These are phyloP conservation scores for Phragmites australis DNA, from an alignment of 176 grass and related monocot species.

Conservation along the genomic window DNA sequence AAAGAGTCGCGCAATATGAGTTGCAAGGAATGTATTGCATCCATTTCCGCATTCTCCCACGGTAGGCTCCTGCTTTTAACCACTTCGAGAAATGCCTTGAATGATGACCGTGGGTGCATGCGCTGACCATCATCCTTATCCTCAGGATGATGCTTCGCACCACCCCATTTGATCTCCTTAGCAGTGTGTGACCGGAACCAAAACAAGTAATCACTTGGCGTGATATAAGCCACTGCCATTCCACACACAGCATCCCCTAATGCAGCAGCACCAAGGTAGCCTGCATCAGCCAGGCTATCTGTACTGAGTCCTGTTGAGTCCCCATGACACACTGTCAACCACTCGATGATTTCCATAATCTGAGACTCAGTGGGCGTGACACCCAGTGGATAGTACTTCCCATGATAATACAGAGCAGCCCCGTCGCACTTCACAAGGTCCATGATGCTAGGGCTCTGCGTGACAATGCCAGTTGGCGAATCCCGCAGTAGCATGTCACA, in stretches of 20 bases:
- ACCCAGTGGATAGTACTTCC: constrained; percentile 85
- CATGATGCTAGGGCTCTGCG: constrained; percentile 96
- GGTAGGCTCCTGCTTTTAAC: constrained; percentile 90
- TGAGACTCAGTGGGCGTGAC: constrained; percentile 79
- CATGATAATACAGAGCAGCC: constrained; percentile 76
- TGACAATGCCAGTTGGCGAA: constrained; percentile 89
- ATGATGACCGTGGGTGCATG: constrained; percentile 96
- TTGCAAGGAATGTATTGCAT: constrained; percentile 96
- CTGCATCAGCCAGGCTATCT: constrained; percentile 89
- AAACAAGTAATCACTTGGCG: constrained; percentile 84
- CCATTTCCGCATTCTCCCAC: constrained; percentile 98
- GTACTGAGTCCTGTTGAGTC: constrained; percentile 91
- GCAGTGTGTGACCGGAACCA: constrained; percentile 98
- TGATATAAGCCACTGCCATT: constrained; percentile 94
- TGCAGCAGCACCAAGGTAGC: constrained; percentile 69
- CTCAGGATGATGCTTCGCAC: constrained; percentile 92
- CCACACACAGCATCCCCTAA: constrained; percentile 89
- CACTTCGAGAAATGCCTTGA: constrained; percentile 96
- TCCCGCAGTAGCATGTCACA: constrained; percentile 97
- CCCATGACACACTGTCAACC: constrained; percentile 71
- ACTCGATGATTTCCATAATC: constrained; percentile 89
- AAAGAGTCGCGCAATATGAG: constrained; percentile 86
- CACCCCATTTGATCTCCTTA: constrained; percentile 97
- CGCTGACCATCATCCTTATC: constrained; percentile 96
- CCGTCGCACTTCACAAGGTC: constrained; percentile 99